phyloP scores from a whole-genome alignment of 495 filamentous ascomycete genomes.

The Hypoxylon perforatum region DNA sequence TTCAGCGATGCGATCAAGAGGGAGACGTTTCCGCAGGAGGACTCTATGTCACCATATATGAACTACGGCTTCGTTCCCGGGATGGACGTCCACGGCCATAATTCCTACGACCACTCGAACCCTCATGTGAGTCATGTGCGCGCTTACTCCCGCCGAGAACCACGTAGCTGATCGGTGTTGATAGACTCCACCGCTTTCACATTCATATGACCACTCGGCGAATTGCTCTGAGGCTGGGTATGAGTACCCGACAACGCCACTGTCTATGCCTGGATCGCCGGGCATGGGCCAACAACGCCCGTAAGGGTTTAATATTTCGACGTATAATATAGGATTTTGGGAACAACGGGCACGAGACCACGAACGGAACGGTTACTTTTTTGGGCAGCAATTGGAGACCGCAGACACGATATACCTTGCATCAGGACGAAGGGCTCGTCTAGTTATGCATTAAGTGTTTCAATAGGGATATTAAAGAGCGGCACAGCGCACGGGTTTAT shows the following conservation, averaged over 20 bases:
- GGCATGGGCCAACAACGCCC: conserved; percentile 53
- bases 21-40: conserved; percentile 68
- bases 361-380: conserved; percentile 1
- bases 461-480: conserved; percentile 36
- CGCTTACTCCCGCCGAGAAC: conserved; percentile 51
- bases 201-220: conserved; percentile 80
- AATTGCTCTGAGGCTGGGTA: conserved; percentile 68
- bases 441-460: conserved; percentile 30
- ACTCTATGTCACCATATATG: conserved; percentile 78
- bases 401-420: conserved; percentile 15
- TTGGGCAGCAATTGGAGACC: background rate
- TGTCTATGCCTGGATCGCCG: conserved; percentile 75
- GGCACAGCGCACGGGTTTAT: conserved; percentile 17
- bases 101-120: conserved; percentile 71
- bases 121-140: conserved; percentile 72
- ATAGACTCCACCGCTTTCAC: conserved; percentile 87
- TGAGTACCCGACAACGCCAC: conserved; percentile 73
- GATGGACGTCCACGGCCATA: conserved; percentile 73
- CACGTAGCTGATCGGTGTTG: conserved; percentile 60
- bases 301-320: conserved; percentile 5
- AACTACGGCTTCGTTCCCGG: conserved; percentile 80
- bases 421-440: conserved; percentile 45
- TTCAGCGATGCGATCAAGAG: conserved; percentile 72
- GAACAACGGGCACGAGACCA: conserved; percentile 29
- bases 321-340: conserved; percentile 16